Evolutionary conservation across 305 asterid species (phyloP).

Genomic region (Fraxinus floribunda): DNA sequence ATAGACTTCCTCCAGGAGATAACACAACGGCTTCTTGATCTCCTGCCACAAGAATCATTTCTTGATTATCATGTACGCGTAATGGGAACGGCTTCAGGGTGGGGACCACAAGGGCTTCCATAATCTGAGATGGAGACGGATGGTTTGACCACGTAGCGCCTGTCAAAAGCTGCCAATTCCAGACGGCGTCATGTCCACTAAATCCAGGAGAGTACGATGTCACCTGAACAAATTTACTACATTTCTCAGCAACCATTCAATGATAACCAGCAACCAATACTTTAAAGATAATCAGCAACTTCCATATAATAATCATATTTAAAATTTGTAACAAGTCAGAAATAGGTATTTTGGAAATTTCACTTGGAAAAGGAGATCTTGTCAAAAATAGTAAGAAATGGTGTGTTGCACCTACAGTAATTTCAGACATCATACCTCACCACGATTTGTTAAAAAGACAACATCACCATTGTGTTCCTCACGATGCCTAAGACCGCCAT

Average conservation of each 20-base stretch:
- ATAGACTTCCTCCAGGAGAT: slow-evolving; percentile 80
- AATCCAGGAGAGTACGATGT: slow-evolving; percentile 92
- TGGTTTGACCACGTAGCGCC: slow-evolving; percentile 96
- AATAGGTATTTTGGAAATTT: neutral
- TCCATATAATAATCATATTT: neutral
- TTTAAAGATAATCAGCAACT: neutral
- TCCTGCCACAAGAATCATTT: slow-evolving; percentile 84
- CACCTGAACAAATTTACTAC: slow-evolving; percentile 46
- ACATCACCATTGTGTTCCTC: slow-evolving; percentile 92
- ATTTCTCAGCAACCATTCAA: slow-evolving; percentile 10
- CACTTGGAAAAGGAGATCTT: neutral
- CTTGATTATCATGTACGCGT: slow-evolving; percentile 68
- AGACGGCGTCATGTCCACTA: slow-evolving; percentile 78
- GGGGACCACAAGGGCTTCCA: slow-evolving; percentile 70
- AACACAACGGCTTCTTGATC: slow-evolving; percentile 83
- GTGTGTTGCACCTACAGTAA: neutral
- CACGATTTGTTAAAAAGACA: slow-evolving; percentile 86
- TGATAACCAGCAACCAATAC: neutral
- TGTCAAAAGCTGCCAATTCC: slow-evolving; percentile 92
- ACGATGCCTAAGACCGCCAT: slow-evolving; percentile 85
- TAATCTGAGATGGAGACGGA: slow-evolving; percentile 79
- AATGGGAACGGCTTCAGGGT: slow-evolving; percentile 77
- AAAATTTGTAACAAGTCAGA: neutral
- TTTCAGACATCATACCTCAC: slow-evolving; percentile 63
- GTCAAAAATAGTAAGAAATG: neutral